A percentile compares a stretch with the other conserved stretches of the same genome.
phyloP scores from a whole-genome alignment of 306 rosid species.

The Cicer bijugum region DNA sequence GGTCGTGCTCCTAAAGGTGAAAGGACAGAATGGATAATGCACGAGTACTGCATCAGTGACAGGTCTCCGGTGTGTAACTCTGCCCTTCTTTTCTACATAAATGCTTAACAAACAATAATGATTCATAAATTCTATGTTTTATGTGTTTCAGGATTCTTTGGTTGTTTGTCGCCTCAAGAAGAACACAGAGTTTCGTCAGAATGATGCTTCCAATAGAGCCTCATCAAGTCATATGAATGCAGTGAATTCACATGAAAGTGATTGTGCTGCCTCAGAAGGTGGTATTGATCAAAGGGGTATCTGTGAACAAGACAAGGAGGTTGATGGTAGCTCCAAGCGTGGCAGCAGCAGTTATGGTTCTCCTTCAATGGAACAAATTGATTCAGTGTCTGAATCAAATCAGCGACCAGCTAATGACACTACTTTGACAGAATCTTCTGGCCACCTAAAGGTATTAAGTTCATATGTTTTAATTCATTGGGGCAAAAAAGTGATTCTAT shows the following conservation, averaged over 20 bases:
- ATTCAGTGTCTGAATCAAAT: slow-evolving; percentile 64
- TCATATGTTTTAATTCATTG: not conserved
- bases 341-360: slow-evolving; percentile 68
- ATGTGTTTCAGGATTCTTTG: slow-evolving; percentile 67
- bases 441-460: slow-evolving; percentile 50
- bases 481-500: not conserved
- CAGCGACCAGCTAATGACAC: slow-evolving; percentile 53
- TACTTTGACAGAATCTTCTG: slow-evolving; percentile 51
- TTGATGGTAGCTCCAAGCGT: slow-evolving; percentile 55
- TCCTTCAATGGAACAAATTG: slow-evolving; percentile 71
- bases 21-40: slow-evolving; percentile 97
- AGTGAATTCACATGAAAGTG: slow-evolving; percentile 51
- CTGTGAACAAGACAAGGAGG: slow-evolving; percentile 60
- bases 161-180: slow-evolving; percentile 87
- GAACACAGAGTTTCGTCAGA: slow-evolving; percentile 66
- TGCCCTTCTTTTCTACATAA: not conserved
- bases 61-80: slow-evolving; percentile 68
- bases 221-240: slow-evolving; percentile 55
- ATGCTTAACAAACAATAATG: not conserved
- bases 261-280: slow-evolving; percentile 52
- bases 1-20: slow-evolving; percentile 98
- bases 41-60: slow-evolving; percentile 75
- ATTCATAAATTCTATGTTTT: slow-evolving; percentile 1
- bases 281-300: slow-evolving; percentile 46
- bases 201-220: slow-evolving; percentile 57